Evolutionary conservation across 148 eudicot genomes (phyloP).

Genomic region (Tetragonia tetragonoides): DNA sequence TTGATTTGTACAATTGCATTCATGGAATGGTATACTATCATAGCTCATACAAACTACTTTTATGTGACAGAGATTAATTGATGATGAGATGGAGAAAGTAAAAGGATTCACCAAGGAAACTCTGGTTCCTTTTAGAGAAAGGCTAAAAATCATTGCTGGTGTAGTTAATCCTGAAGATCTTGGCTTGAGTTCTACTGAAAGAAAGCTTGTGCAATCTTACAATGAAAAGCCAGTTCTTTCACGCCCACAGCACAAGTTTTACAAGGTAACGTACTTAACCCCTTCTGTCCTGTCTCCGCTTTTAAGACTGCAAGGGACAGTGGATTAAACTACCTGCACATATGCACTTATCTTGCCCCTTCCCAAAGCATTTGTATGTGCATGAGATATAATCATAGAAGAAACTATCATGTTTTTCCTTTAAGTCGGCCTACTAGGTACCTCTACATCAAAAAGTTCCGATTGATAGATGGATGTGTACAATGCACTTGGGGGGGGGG

Average conservation of each 20-base stretch:
- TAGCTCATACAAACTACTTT: too few species aligned
- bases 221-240: slow-evolving; percentile 95
- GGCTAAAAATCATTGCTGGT: slow-evolving; percentile 80
- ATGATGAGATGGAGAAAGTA: slow-evolving; percentile 76
- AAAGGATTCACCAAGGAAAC: slow-evolving; percentile 72
- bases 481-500: too few species aligned
- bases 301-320: neutral
- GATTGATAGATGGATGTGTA: too few species aligned
- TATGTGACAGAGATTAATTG: slow-evolving; percentile 55
- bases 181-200: slow-evolving; percentile 58
- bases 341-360: too few species aligned
- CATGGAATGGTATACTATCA: too few species aligned
- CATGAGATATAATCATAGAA: too few species aligned
- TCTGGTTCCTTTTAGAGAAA: slow-evolving; percentile 62
- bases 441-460: too few species aligned
- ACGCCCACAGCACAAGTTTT: slow-evolving; percentile 91
- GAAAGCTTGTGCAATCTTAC: slow-evolving; percentile 71
- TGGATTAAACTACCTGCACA: neutral
- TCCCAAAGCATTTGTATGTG: too few species aligned
- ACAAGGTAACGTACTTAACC: slow-evolving; percentile 39
- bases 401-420: too few species aligned
- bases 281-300: neutral
- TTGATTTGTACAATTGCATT: too few species aligned
- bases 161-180: slow-evolving; percentile 79
- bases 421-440: too few species aligned